These are phyloP conservation scores for Neurospora tetraspora DNA, from an alignment of 495 filamentous ascomycete genomes.

Conservation along the genomic window DNA sequence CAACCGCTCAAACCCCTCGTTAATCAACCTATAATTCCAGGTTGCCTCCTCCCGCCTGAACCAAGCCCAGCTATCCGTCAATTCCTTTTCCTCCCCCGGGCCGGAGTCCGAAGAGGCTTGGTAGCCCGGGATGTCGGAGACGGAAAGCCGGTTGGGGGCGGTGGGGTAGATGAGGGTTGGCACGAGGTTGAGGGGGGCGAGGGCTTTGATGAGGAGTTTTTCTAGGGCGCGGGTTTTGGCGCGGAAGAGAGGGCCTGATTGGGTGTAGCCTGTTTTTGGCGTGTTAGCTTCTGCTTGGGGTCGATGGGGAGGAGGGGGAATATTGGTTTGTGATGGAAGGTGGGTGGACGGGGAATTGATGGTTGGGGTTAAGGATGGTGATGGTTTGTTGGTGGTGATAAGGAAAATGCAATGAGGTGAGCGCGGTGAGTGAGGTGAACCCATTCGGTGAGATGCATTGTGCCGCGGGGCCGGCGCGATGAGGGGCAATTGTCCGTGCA, in stretches of 20 bases:
- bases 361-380: too few species aligned
- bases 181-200: slow-evolving; percentile 47
- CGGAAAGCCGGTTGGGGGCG: slow-evolving; percentile 47
- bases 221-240: slow-evolving; percentile 80
- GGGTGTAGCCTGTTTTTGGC: slow-evolving; percentile 60
- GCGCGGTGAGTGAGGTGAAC: not conserved
- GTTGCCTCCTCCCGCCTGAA: slow-evolving; percentile 56
- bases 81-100: slow-evolving; percentile 18
- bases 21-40: slow-evolving; percentile 54
- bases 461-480: not conserved
- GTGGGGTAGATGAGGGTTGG: slow-evolving; percentile 53
- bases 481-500: not conserved
- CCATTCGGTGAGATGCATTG: not conserved
- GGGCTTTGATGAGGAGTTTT: slow-evolving; percentile 66
- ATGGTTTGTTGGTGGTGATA: not conserved
- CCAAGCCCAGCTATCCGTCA: slow-evolving; percentile 71
- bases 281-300: too few species aligned
- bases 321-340: too few species aligned
- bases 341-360: too few species aligned
- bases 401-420: not conserved
- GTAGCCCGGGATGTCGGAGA: slow-evolving; percentile 65
- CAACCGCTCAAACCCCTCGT: slow-evolving; percentile 49
- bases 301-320: too few species aligned
- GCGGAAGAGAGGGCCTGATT: slow-evolving; percentile 78
- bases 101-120: slow-evolving; percentile 25